These are phyloP conservation scores for Neonectria coccinea DNA, from an alignment of 2,329 filamentous ascomycete species.

Conservation along the genomic window DNA sequence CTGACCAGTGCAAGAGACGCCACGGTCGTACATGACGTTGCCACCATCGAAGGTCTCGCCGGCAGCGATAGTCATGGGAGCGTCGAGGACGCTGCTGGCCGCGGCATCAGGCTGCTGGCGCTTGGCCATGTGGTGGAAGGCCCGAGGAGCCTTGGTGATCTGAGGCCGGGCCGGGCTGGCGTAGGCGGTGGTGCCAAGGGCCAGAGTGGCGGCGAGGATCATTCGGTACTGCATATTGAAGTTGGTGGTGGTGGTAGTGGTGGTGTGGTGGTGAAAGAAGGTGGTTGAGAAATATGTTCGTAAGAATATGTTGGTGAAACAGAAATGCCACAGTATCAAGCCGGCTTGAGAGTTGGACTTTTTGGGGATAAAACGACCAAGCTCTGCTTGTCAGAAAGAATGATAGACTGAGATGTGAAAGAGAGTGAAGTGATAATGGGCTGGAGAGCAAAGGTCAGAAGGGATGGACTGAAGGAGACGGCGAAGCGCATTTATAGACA, in stretches of 20 bases:
- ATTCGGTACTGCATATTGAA: constrained; percentile 46
- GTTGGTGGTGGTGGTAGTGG: neutral
- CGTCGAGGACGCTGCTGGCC: constrained; percentile 41
- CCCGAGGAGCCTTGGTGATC: constrained; percentile 36
- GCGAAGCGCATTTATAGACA: constrained; percentile 32
- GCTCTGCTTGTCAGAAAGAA: constrained; percentile 45
- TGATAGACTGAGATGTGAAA: constrained; percentile 28
- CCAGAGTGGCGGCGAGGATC: constrained; percentile 42
- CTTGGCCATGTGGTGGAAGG: constrained; percentile 25
- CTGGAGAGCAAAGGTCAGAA: constrained; percentile 32
- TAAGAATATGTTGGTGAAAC: constrained; percentile 9
- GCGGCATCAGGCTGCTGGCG: constrained; percentile 37
- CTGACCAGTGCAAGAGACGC: constrained; percentile 44
- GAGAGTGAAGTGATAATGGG: constrained; percentile 29
- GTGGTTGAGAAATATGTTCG: neutral
- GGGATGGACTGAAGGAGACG: neutral
- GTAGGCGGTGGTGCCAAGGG: constrained; percentile 37
- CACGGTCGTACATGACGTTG: constrained; percentile 45
- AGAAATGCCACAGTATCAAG: constrained; percentile 37
- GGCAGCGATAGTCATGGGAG: constrained; percentile 43
- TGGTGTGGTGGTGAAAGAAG: neutral
- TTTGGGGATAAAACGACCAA: constrained; percentile 39
- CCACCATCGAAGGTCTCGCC: constrained; percentile 47
- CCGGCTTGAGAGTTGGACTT: constrained; percentile 34
- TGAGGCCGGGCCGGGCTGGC: constrained; percentile 39